Conservation (phyloP, 345 rosid species). For the Boechera retrofracta region DNA sequence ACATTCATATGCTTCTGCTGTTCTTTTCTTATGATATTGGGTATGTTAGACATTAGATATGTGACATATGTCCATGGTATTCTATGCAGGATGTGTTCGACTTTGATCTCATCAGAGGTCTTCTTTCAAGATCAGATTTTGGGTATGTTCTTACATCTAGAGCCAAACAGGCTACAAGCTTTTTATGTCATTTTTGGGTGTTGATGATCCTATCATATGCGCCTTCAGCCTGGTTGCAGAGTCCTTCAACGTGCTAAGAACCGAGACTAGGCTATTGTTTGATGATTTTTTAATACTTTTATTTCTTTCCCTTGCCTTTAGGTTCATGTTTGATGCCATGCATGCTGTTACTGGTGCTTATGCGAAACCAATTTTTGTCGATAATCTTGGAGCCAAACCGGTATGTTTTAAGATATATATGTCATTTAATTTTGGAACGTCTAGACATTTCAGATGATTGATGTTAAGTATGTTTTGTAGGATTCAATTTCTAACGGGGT, state of each 20-base stretch:
- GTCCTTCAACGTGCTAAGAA: constrained; percentile 31
- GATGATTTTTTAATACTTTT: not conserved
- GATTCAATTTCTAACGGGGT: constrained; percentile 86
- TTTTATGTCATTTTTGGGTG: not conserved
- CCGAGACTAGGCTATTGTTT: constrained; percentile 18
- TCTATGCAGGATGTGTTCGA: constrained; percentile 85
- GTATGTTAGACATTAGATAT: constrained; percentile 33
- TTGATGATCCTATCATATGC: constrained; percentile 13
- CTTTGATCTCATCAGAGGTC: constrained; percentile 79
- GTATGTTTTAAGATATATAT: constrained; percentile 48
- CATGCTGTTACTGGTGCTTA: constrained; percentile 97
- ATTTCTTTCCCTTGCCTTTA: constrained; percentile 37
- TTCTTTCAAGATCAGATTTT: constrained; percentile 72
- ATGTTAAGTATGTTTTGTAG: constrained; percentile 52
- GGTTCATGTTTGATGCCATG: constrained; percentile 95
- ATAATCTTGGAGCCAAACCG: constrained; percentile 73
- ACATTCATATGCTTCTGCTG: constrained; percentile 2
- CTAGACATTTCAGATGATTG: constrained; percentile 20
- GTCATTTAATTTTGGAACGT: constrained; percentile 27
- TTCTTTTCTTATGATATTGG: constrained; percentile 23
- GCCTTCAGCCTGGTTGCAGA: constrained; percentile 15
- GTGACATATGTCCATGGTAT: constrained; percentile 22
- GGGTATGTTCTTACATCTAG: constrained; percentile 53
- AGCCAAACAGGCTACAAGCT: constrained; percentile 15
- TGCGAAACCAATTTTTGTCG: constrained; percentile 92